Evolutionary conservation across 2,329 filamentous ascomycete species (phyloP).

Genomic region (Microthyrium microscopicum): DNA sequence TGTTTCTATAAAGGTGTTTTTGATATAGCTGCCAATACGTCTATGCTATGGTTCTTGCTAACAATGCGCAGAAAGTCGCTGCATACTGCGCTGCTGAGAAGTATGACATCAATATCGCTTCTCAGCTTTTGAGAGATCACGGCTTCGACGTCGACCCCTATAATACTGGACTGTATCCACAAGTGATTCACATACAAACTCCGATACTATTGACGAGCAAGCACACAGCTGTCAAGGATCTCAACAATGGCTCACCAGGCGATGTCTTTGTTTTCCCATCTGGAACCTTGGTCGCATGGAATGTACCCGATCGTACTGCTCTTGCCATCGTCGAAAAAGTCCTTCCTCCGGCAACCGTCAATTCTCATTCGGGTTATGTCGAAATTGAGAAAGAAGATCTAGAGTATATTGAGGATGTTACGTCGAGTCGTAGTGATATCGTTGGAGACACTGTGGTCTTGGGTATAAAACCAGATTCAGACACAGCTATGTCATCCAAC

Average conservation of each 20-base stretch:
- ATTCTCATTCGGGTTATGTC: conserved; percentile 51
- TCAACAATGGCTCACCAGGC: conserved; percentile 31
- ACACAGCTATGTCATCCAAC: conserved; percentile 9
- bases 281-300: conserved; percentile 86
- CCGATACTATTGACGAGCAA: conserved; percentile 16
- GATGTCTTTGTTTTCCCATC: conserved; percentile 95
- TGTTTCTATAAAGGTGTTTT: conserved; percentile 27
- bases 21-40: background rate
- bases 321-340: conserved; percentile 52
- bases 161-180: conserved; percentile 44
- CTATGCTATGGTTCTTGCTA: background rate
- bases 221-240: conserved; percentile 32
- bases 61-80: conserved; percentile 31
- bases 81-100: conserved; percentile 53
- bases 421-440: conserved; percentile 57
- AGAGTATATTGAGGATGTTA: conserved; percentile 64
- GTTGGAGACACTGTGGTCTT: conserved; percentile 79
- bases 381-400: conserved; percentile 84
- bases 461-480: conserved; percentile 45
- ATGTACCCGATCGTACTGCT: conserved; percentile 59
- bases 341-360: conserved; percentile 59
- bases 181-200: conserved; percentile 44
- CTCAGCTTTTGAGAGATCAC: conserved; percentile 37
- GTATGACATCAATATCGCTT: conserved; percentile 43
- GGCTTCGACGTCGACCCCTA: conserved; percentile 48